Evolutionary conservation across 192 early-diverging fungal species (phyloP).

Genomic region (Geranomyces variabilis): DNA sequence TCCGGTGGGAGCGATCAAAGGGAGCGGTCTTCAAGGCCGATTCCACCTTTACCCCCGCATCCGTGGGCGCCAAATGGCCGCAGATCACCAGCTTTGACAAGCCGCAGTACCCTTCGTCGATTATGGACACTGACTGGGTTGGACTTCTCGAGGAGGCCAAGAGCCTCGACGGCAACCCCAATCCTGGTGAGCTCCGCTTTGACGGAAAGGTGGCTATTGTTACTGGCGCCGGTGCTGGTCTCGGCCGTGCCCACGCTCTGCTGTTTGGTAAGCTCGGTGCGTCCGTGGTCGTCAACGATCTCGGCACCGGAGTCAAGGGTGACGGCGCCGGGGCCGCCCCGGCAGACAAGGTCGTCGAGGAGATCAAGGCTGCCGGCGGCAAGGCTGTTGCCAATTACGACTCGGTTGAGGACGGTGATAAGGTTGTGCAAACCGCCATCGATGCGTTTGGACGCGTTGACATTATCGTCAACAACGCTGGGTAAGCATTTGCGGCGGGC

Average conservation of each 20-base stretch:
- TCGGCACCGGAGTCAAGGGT: constrained; percentile 64
- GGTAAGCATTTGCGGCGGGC: neutral
- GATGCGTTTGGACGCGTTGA: constrained; percentile 70
- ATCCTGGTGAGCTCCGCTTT: constrained; percentile 63
- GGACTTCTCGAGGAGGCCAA: constrained; percentile 78
- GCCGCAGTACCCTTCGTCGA: constrained; percentile 71
- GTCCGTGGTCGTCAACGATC: constrained; percentile 90
- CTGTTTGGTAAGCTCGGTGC: constrained; percentile 86
- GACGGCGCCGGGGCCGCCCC: constrained; percentile 42
- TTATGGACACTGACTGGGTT: constrained; percentile 84
- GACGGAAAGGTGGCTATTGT: constrained; percentile 83
- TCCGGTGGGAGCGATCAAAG: constrained; percentile 86
- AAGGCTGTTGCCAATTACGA: constrained; percentile 86
- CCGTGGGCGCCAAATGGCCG: constrained; percentile 75
- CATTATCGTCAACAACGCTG: constrained; percentile 95
- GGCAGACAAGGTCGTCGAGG: constrained; percentile 80
- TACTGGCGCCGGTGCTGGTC: constrained; percentile 90
- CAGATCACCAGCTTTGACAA: constrained; percentile 69
- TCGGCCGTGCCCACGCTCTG: constrained; percentile 86
- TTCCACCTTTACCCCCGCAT: constrained; percentile 78
- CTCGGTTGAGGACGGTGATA: constrained; percentile 97
- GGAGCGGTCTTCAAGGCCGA: constrained; percentile 93
- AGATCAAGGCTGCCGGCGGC: constrained; percentile 80
- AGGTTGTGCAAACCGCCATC: constrained; percentile 88
- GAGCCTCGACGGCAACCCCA: constrained; percentile 62